phyloP scores from a whole-genome alignment of 257 asterid genomes.

The Ophiorrhiza pumila region DNA sequence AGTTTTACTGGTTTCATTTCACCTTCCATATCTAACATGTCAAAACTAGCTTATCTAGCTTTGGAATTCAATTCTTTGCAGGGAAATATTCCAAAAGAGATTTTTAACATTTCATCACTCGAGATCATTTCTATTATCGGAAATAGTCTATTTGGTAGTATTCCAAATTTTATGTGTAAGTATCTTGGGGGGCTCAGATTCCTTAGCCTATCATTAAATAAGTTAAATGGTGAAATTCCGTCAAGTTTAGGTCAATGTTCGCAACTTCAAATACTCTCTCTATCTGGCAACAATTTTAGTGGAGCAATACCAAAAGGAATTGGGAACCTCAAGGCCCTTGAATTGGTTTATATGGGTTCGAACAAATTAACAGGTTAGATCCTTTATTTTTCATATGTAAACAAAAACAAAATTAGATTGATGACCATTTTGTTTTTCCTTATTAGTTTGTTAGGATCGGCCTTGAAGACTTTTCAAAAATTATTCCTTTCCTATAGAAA shows the following conservation, averaged over 20 bases:
- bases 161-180: neutral
- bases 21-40: neutral
- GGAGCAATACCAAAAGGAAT: conserved; percentile 24
- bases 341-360: conserved; percentile 5
- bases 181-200: neutral
- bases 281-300: conserved; percentile 12
- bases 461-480: too few species aligned
- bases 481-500: too few species aligned
- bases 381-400: too few species aligned
- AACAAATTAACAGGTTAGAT: neutral
- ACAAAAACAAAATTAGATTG: too few species aligned
- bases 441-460: too few species aligned
- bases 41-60: neutral
- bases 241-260: conserved; percentile 3
- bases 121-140: neutral
- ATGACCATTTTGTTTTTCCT: too few species aligned
- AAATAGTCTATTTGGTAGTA: neutral
- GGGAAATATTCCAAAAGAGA: neutral
- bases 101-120: conserved; percentile 23
- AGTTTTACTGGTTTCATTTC: neutral
- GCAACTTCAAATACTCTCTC: conserved; percentile 1
- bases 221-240: conserved; percentile 13
- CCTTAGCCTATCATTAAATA: neutral
- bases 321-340: conserved; percentile 20
- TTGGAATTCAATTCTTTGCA: neutral